phyloP scores from a whole-genome alignment of 805 yeast genomes.

The Hanseniaspora thailandica region DNA sequence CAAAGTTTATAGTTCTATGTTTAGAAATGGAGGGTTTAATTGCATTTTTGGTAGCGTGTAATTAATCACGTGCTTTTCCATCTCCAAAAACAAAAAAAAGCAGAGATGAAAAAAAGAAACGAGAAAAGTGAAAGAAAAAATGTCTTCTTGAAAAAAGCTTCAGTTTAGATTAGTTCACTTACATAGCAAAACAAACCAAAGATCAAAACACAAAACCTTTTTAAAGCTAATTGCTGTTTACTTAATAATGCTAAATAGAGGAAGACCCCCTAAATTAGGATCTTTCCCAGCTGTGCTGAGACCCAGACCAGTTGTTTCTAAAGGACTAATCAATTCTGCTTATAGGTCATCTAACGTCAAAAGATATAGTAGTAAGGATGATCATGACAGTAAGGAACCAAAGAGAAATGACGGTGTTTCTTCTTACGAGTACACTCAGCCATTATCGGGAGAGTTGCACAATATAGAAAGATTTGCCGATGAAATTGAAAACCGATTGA shows the following conservation, averaged over 20 bases:
- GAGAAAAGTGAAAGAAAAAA: not conserved
- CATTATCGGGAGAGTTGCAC: no score
- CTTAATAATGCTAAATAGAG: not conserved
- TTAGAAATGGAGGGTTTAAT: not conserved
- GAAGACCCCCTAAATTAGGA: not conserved
- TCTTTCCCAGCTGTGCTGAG: not conserved
- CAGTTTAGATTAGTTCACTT: no score
- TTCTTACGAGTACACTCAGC: no score
- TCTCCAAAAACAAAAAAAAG: not conserved
- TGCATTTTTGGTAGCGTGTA: not conserved
- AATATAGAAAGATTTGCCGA: no score
- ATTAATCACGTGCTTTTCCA: not conserved
- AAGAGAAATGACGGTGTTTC: no score
- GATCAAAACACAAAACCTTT: no score
- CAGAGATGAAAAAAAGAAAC: not conserved
- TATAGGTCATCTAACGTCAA: no score
- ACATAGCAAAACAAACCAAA: not conserved
- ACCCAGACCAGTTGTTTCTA: not conserved
- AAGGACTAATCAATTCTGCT: not conserved
- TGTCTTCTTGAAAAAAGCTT: not conserved
- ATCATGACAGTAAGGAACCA: no score
- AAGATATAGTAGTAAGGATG: no score
- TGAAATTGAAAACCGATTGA: no score
- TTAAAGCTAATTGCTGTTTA: no score
- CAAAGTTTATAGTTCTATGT: not conserved